Conservation (phyloP, 192 early-diverging fungal species). For the Diversispora epigaea region DNA sequence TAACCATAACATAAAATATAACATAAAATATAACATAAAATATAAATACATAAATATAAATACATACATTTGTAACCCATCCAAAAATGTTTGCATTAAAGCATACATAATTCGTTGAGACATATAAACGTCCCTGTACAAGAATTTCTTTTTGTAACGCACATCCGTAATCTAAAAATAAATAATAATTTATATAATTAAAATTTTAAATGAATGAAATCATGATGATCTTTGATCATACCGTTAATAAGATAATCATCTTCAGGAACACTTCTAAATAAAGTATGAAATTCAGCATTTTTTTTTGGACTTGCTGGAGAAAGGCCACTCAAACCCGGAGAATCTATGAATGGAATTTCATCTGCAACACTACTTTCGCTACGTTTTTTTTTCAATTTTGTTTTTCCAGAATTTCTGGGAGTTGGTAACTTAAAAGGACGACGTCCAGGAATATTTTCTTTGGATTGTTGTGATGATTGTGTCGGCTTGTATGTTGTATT, state of each 20-base stretch:
- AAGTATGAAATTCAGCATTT: conserved; percentile 53
- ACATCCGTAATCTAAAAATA: conserved; percentile 72
- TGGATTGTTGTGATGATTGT: background rate
- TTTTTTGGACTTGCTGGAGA: conserved; percentile 45
- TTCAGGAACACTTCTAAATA: conserved; percentile 57
- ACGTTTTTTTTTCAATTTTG: background rate
- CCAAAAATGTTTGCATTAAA: conserved; percentile 92
- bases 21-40: background rate
- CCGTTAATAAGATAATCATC: conserved; percentile 57
- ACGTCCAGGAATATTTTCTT: background rate
- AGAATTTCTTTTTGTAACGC: conserved; percentile 88
- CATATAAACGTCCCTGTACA: conserved; percentile 82
- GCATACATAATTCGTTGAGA: conserved; percentile 76
- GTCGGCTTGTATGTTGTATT: background rate
- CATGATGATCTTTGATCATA: background rate
- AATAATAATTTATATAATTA: background rate
- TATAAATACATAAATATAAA: background rate
- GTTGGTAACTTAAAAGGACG: background rate
- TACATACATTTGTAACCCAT: conserved; percentile 74
- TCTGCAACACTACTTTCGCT: background rate
- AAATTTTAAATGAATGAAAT: background rate
- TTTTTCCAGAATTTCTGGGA: background rate
- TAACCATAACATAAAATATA: background rate
- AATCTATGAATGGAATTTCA: background rate
- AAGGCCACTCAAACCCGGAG: background rate